Evolutionary conservation across 441 rosid genomes (phyloP), one percentile per base, ranked within the genome.

Genomic region (Pelargonium myrrhifolium): DNA sequence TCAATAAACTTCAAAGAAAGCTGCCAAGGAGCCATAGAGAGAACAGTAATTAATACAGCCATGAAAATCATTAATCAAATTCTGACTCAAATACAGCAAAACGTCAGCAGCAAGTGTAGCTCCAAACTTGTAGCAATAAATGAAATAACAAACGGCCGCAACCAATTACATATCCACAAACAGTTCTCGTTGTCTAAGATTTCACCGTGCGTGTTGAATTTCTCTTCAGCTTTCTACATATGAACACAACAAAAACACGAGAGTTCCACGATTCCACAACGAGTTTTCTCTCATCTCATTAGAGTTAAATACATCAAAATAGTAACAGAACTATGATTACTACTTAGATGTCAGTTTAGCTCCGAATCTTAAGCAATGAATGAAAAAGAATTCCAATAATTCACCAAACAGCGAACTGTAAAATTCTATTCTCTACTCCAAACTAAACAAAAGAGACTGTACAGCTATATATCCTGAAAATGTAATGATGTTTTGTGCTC

Each of bases 1-100:
- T 93, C 96, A 58, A 93, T 82, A 71, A 93, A 93, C 74, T 89
- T 89, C 74, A 90, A 78, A 59, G 86, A 75, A 58, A 74, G 77
- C 77, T 74, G 77, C 40, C 69, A 65, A 59, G 58, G 2, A 51
- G 17, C 17, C 58, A 59, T 26, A 15, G 5, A 14, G 39, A 61
- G 17, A 18, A 35, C 55, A 12, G 31, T 15, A 42, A 10, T 47
- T 9, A 39, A 20, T 1, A 26, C 55, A 22, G n/a, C 22, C 39
- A 10, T 10, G 24, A 28, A 55, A 6, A 26, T 15, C 35, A 20
- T 21, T 37, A 9, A 65, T 35, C 73, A 14, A 47, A 56, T 60
- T 62, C 35, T 77, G 65, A 55, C 20, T 37, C 68, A 56, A 62
- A 2, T 15, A 15, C 15, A 55, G 49, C 12, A 64, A 62, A 51